Evolutionary conservation across 163 green algal genomes (phyloP).

Genomic region (Dunaliella salina): DNA sequence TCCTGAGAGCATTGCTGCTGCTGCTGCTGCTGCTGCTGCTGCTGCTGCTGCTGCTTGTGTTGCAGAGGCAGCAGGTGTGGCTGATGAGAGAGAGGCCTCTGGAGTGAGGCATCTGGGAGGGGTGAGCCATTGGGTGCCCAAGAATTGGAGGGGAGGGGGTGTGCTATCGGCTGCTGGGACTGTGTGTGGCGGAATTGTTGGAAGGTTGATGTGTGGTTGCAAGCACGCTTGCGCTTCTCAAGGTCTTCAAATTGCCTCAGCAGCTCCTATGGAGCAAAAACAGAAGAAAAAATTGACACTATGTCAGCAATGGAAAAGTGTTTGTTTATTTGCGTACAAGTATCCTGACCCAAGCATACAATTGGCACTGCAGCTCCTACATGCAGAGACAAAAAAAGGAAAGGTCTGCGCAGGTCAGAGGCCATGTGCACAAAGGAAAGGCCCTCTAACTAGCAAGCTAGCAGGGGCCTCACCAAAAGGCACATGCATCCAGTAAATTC

Average conservation of each 20-base stretch:
- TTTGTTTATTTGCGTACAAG: not conserved
- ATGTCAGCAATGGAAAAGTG: not conserved
- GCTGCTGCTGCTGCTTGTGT: not conserved
- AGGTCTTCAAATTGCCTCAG: not conserved
- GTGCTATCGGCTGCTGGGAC: too few species aligned
- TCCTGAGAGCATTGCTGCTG: not conserved
- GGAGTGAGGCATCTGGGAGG: too few species aligned
- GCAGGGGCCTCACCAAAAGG: too few species aligned
- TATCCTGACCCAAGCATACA: not conserved
- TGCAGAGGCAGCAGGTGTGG: not conserved
- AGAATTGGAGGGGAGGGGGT: too few species aligned
- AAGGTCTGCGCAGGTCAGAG: too few species aligned
- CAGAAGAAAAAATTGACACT: not conserved
- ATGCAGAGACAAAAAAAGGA: not conserved
- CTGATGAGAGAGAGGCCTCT: not conserved
- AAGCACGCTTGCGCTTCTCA: not conserved
- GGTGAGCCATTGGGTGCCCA: too few species aligned
- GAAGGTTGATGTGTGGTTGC: not conserved
- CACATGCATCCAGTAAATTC: not conserved
- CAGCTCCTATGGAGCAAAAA: not conserved
- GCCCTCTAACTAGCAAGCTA: too few species aligned
- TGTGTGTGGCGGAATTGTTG: not conserved
- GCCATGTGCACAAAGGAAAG: too few species aligned
- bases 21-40: slow-evolving; percentile 7
- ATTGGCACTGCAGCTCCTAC: not conserved